Percentiles rank a stretch among this genome's conserved stretches.
Conservation (phyloP, 129 eudicot species). For the Arctium minus region DNA sequence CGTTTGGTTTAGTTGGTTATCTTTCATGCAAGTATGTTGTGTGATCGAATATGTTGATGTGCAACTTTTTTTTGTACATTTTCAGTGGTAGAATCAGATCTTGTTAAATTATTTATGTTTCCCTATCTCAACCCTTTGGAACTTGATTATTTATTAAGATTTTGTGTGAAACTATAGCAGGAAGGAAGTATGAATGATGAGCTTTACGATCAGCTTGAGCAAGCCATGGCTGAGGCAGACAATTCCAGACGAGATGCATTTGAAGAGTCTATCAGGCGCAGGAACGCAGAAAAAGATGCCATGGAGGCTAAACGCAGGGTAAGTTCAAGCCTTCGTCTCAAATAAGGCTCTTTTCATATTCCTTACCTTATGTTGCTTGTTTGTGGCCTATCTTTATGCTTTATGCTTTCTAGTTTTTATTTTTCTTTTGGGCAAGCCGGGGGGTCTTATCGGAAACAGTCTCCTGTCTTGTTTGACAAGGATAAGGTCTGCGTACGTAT, state of each 20-base stretch:
- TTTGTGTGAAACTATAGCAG: constrained; percentile 36
- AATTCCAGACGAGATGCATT: constrained; percentile 58
- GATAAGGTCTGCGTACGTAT: background rate
- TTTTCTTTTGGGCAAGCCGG: no score
- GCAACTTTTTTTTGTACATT: background rate
- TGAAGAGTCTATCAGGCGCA: constrained; percentile 76
- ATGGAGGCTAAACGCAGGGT: constrained; percentile 72
- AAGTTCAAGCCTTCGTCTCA: constrained; percentile 7
- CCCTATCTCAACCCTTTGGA: background rate
- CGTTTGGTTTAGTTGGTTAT: background rate
- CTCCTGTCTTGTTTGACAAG: background rate
- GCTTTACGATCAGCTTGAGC: constrained; percentile 67
- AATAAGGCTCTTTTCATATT: background rate
- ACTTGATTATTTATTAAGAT: constrained; percentile 1
- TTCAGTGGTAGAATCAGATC: background rate
- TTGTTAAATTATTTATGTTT: background rate
- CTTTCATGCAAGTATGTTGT: background rate
- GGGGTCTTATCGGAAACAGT: no score
- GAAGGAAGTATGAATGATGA: constrained; percentile 47
- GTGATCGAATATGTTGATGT: background rate
- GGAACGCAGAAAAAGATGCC: constrained; percentile 77
- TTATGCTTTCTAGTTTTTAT: background rate
- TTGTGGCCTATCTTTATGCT: background rate
- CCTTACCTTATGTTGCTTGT: background rate
- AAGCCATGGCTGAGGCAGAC: constrained; percentile 71